Conservation (phyloP, 768 basidiomycete genomes). For the Trametes elegans region DNA sequence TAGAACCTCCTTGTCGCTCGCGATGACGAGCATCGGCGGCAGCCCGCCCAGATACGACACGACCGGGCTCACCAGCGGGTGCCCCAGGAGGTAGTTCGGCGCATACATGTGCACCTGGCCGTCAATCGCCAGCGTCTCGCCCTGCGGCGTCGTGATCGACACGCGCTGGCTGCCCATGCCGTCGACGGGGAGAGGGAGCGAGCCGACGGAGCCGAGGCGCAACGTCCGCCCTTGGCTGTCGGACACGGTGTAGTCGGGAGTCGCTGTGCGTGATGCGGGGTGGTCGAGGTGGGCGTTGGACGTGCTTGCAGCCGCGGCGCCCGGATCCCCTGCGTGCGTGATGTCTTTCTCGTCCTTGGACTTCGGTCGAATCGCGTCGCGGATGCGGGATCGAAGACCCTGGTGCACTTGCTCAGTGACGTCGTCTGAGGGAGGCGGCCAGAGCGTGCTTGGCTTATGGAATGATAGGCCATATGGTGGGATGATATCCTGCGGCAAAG, state of each 20-base stretch:
- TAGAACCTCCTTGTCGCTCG: constrained; percentile 87
- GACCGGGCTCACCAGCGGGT: constrained; percentile 83
- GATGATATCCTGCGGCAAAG: constrained; percentile 63
- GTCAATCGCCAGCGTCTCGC: constrained; percentile 52
- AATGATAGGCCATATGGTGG: constrained; percentile 73
- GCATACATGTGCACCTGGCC: constrained; percentile 86
- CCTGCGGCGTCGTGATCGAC: constrained; percentile 41
- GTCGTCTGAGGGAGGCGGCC: constrained; percentile 75
- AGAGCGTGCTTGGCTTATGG: constrained; percentile 75
- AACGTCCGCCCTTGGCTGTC: constrained; percentile 33
- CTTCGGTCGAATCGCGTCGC: constrained; percentile 45
- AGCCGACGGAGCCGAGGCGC: constrained; percentile 47
- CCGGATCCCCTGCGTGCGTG: background rate
- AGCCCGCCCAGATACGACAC: constrained; percentile 86
- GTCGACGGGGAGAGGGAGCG: constrained; percentile 38
- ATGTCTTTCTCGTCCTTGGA: background rate
- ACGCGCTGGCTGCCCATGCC: constrained; percentile 44
- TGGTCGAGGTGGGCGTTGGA: background rate
- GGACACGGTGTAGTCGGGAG: constrained; percentile 20
- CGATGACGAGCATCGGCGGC: constrained; percentile 82
- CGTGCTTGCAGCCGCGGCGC: background rate
- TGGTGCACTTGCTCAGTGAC: constrained; percentile 55
- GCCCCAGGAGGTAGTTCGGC: constrained; percentile 69
- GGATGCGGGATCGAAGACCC: constrained; percentile 57
- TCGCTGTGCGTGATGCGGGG: constrained; percentile 1